These are phyloP conservation scores for Dimargaris cristalligena DNA, from an alignment of 192 early-diverging fungal species.

Conservation along the genomic window DNA sequence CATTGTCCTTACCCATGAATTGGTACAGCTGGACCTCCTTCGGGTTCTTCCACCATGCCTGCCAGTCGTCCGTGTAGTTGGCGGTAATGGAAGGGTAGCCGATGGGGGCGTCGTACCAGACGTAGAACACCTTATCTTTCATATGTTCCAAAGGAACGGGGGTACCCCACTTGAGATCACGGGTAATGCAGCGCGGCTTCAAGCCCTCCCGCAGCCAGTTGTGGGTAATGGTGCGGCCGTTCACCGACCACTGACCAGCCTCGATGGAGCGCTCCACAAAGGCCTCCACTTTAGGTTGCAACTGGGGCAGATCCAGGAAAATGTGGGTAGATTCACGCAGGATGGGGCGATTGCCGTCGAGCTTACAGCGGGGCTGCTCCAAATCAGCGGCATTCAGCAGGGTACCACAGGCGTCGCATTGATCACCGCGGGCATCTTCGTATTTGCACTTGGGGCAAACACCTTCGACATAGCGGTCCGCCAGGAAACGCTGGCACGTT, in stretches of 20 bases:
- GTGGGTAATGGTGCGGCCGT: constrained; percentile 74
- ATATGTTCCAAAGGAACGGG: constrained; percentile 73
- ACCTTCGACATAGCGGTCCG: constrained; percentile 96
- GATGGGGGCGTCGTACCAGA: constrained; percentile 98
- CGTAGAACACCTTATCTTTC: constrained; percentile 93
- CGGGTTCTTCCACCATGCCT: constrained; percentile 99
- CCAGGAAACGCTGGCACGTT: constrained; percentile 73
- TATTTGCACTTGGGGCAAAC: constrained; percentile 80
- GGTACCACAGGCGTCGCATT: constrained; percentile 89
- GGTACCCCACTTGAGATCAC: constrained; percentile 97
- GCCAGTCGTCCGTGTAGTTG: constrained; percentile 84
- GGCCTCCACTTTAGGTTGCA: constrained; percentile 56
- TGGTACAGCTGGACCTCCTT: constrained; percentile 90
- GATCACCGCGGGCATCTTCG: constrained; percentile 92
- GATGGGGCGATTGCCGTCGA: constrained; percentile 67
- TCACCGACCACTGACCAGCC: constrained; percentile 76
- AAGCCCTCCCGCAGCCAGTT: constrained; percentile 92
- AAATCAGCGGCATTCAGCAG: constrained; percentile 86
- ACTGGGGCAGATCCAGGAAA: constrained; percentile 69
- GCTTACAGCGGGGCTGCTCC: constrained; percentile 85
- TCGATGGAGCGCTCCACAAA: constrained; percentile 52
- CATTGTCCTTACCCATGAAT: constrained; percentile 99
- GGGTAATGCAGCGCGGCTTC: constrained; percentile 84
- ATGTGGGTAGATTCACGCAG: constrained; percentile 71
- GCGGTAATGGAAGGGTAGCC: constrained; percentile 97